A percentile compares a stretch with the other conserved stretches of the same genome.
phyloP scores from a whole-genome alignment of 208 protist species.

The Leishmania gerbilli region DNA sequence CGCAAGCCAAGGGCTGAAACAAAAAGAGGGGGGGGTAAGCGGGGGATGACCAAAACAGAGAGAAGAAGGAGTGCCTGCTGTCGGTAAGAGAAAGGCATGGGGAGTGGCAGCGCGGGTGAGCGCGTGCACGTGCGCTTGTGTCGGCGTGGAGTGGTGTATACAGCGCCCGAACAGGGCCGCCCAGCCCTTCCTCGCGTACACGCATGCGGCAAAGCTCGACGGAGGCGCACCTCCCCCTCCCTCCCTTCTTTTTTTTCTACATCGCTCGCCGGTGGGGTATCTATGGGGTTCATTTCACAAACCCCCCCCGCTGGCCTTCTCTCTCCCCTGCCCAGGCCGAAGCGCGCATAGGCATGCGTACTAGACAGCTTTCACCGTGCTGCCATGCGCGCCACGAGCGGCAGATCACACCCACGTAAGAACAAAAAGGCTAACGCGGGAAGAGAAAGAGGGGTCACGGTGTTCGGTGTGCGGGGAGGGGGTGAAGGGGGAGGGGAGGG shows the following conservation, averaged over 20 bases:
- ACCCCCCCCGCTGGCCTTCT: too few species aligned
- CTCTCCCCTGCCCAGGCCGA: neutral
- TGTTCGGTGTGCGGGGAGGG: neutral
- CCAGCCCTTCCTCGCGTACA: neutral
- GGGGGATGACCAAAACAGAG: neutral
- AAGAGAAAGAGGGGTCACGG: neutral
- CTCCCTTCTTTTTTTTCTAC: neutral
- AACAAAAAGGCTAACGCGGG: neutral
- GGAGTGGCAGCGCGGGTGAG: neutral
- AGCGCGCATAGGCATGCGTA: neutral
- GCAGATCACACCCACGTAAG: neutral
- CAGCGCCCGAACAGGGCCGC: neutral
- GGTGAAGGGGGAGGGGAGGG: neutral
- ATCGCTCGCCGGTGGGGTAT: neutral
- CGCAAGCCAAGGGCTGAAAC: too few species aligned
- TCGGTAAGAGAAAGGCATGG: neutral
- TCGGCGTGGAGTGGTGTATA: neutral
- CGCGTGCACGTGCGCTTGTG: neutral
- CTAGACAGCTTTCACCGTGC: neutral
- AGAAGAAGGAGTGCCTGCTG: neutral
- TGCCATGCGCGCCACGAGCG: neutral
- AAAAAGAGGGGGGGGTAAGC: too few species aligned
- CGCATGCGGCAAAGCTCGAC: neutral
- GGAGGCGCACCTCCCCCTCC: neutral
- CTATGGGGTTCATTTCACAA: too few species aligned